phyloP scores from a whole-genome alignment of 805 yeast species.

The Candida sithepensis region DNA sequence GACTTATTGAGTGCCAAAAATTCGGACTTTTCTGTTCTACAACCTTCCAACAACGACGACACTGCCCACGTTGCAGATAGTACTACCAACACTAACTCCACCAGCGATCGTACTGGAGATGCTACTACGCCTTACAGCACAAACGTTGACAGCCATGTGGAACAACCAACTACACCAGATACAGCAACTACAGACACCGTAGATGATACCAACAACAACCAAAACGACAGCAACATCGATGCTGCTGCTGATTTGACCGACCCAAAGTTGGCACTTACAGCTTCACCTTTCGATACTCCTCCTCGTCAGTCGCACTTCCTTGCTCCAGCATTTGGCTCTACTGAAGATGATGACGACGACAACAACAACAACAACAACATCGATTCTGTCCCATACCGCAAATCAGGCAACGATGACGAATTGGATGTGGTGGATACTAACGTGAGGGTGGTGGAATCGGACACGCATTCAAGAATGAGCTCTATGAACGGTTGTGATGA shows the following conservation, averaged over 20 bases:
- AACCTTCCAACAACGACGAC: background rate
- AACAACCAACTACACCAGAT: too few species aligned
- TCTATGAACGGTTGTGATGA: background rate
- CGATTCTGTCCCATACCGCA: background rate
- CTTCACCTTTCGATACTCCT: conserved; percentile 19
- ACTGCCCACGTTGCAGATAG: background rate
- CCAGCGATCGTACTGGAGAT: too few species aligned
- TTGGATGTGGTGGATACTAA: background rate
- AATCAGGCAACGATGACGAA: background rate
- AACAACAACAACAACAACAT: too few species aligned
- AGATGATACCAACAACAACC: background rate
- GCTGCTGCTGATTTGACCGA: too few species aligned
- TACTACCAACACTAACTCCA: too few species aligned
- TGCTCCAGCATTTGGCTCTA: background rate
- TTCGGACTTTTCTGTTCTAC: background rate
- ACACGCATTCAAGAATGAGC: background rate
- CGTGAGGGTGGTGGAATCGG: background rate
- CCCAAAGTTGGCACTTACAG: background rate
- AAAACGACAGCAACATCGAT: background rate
- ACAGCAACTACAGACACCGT: background rate
- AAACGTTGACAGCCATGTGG: too few species aligned
- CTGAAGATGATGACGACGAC: background rate
- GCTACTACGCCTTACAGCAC: too few species aligned
- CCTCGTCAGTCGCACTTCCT: conserved; percentile 13
- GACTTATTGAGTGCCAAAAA: conserved; percentile 7